Base-by-base conservation (phyloP, 2,329 filamentous ascomycete genomes). In the Apiospora malaysiana region DNA sequence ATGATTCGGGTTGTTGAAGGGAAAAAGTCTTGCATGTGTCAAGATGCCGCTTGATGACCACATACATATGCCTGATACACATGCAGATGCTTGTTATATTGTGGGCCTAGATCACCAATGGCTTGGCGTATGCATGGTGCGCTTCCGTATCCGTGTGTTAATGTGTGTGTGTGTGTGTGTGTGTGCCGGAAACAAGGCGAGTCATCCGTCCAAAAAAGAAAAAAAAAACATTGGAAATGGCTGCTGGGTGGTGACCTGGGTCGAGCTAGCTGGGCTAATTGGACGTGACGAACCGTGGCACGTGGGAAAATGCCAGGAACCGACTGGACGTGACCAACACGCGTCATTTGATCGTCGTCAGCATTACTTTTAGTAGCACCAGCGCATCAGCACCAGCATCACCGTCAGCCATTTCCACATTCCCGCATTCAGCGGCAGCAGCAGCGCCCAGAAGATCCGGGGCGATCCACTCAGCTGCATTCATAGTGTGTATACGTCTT, bases 81-180 rank as follows among this genome's bases (percentile, higher is more conserved):
- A 27, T 18, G 21, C 18, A 14, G 14, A 21, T 32, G 23, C 25
- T 32, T 56, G 47, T 32, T 42, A 42, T 42, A 42, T 9, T 2
- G 49, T 32, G 49, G 49, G 6, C 16, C 25, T 25, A 21, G 49
- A 56, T 56, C 49, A 25, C 49, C 16, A 7, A 21, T 18, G 27
- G 51, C 51, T 59, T 59, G 51, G 51, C 51, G 51, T n/a, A n/a
- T 32, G 51, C 51, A 59, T 59, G 49, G 49, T 56, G 49, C 49
- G 14, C 9, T 14, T 56, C 25, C 7, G 49, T 56, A 14, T 16
- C 49, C 49, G 49, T 51, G 21, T 47, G 18, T n/a, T n/a, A n/a
- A n/a, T n/a, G 32, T 32, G 32, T 32, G 32, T 32, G 32, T 32
- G 32, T 32, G 32, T 32, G 32, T 32, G 3, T 32, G 32, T 32